phyloP scores from a whole-genome alignment of 2,329 filamentous ascomycete species.

The Aspergillus brunneoviolaceus region DNA sequence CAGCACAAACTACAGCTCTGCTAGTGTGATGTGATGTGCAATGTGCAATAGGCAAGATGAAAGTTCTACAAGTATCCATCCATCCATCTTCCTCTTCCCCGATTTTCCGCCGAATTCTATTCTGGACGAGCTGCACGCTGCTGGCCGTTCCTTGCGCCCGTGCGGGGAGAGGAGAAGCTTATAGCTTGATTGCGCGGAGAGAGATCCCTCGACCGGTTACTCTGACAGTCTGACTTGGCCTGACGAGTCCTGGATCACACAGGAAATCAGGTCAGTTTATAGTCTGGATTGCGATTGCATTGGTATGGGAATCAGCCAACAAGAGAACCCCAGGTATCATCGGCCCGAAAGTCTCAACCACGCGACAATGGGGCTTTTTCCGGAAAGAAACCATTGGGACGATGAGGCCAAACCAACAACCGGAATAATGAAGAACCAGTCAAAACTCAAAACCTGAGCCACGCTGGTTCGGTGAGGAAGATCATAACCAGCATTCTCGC shows the following conservation, averaged over 20 bases:
- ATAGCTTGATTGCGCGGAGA: not conserved
- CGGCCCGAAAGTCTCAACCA: not conserved
- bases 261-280: not conserved
- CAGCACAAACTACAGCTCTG: not conserved
- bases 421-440: too few relatives aligned
- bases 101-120: not conserved
- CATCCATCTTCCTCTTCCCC: too few relatives aligned
- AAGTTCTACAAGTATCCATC: not conserved
- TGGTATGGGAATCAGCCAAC: not conserved
- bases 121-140: not conserved
- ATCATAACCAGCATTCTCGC: too few relatives aligned
- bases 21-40: not conserved
- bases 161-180: slow-evolving; percentile 12
- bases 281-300: not conserved
- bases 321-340: not conserved
- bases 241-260: not conserved
- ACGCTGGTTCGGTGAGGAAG: too few relatives aligned
- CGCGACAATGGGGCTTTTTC: not conserved
- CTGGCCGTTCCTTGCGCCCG: slow-evolving; percentile 13
- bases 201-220: not conserved
- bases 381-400: not conserved
- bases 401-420: not conserved
- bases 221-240: not conserved
- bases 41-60: not conserved
- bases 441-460: too few relatives aligned